Conservation (phyloP, 805 yeast species). For the Metschnikowia cubensis region DNA sequence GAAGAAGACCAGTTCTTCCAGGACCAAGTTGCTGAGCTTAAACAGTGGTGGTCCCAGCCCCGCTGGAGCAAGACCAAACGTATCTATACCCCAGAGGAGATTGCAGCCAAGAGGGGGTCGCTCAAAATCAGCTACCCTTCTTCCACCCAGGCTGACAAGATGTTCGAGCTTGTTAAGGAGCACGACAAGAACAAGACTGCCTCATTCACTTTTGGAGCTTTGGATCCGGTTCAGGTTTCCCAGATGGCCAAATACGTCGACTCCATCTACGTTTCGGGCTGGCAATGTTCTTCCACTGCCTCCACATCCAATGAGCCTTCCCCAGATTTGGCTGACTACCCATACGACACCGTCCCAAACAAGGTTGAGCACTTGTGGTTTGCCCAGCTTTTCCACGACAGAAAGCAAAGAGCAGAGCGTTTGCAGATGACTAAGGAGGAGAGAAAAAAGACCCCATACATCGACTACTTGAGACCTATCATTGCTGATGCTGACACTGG, state of each 20-base stretch:
- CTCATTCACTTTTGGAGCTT: constrained; percentile 90
- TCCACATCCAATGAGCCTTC: constrained; percentile 97
- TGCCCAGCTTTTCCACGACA: constrained; percentile 95
- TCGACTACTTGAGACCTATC: constrained; percentile 89
- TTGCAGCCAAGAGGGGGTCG: constrained; percentile 84
- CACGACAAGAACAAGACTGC: constrained; percentile 72
- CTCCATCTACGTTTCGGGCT: constrained; percentile 90
- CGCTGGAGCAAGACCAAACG: constrained; percentile 89
- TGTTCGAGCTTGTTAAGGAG: constrained; percentile 62
- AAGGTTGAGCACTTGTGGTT: constrained; percentile 96
- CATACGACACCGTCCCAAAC: constrained; percentile 98
- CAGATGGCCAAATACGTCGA: constrained; percentile 97
- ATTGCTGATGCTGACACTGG: constrained; percentile 99
- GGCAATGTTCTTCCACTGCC: constrained; percentile 99
- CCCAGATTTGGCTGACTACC: constrained; percentile 97
- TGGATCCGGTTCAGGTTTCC: constrained; percentile 92
- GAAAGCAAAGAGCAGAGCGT: constrained; percentile 90
- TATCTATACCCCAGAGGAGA: constrained; percentile 82
- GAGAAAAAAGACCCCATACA: constrained; percentile 67
- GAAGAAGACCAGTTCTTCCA: constrained; percentile 64
- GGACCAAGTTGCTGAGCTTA: constrained; percentile 66
- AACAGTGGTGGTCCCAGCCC: constrained; percentile 90
- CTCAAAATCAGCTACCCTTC: constrained; percentile 74
- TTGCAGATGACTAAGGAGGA: constrained; percentile 55
- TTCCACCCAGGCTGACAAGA: constrained; percentile 74